Conservation (phyloP, 495 filamentous ascomycete species). For the Parathielavia appendiculata region DNA sequence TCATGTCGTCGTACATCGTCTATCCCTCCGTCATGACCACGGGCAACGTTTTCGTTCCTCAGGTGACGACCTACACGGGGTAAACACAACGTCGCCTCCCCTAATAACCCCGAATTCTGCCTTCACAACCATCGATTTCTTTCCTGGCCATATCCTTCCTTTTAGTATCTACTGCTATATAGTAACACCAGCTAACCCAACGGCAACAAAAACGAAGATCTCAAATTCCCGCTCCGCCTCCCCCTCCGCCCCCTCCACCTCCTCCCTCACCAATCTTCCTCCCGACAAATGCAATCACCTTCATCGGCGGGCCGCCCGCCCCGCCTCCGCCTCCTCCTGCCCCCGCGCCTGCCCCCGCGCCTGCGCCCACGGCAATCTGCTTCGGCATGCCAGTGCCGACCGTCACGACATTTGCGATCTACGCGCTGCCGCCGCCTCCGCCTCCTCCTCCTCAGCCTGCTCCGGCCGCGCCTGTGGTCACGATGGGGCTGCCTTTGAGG, state of each 20-base stretch:
- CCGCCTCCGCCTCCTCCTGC: conserved; percentile 7
- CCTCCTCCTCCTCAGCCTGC: too few species aligned
- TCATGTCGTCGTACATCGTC: conserved; percentile 2
- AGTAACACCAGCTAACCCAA: too few species aligned
- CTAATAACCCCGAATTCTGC: too few species aligned
- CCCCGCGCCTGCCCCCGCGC: conserved; percentile 2
- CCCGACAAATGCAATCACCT: conserved; percentile 5
- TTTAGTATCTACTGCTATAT: not conserved
- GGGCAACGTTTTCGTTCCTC: conserved; percentile 3
- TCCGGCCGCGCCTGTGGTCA: not conserved
- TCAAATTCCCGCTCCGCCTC: not conserved
- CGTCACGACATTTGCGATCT: not conserved
- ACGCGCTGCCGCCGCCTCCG: conserved; percentile 12
- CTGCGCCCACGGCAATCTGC: not conserved
- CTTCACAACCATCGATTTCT: not conserved
- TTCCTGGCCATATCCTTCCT: too few species aligned
- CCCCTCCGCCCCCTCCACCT: conserved; percentile 6
- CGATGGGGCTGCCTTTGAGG: not conserved
- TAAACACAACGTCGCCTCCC: not conserved
- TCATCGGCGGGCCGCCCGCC: not conserved
- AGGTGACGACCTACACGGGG: conserved; percentile 12
- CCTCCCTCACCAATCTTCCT: conserved; percentile 1
- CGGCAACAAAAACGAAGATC: too few species aligned
- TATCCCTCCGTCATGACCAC: not conserved
- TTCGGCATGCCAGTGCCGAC: not conserved